A percentile compares a stretch with the other conserved stretches of the same genome.
Evolutionary conservation across 169 alveolate species (phyloP).

Genomic region (Eimeria tenella): DNA sequence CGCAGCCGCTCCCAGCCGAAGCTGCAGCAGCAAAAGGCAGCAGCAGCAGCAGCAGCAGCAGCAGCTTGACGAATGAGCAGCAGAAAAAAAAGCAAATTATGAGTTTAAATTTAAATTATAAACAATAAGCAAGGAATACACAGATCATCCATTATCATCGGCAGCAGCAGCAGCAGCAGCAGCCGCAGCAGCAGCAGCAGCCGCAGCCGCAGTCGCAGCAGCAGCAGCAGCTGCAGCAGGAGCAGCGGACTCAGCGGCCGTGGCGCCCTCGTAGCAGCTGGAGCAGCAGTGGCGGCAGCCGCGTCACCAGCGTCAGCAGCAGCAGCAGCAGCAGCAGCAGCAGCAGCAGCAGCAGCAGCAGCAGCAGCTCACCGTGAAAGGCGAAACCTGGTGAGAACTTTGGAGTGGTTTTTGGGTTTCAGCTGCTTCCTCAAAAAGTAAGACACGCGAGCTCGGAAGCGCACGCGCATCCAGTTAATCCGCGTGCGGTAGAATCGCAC

Average conservation of each 20-base stretch:
- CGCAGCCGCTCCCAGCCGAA: slow-evolving; percentile 73
- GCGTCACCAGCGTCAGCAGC: no score
- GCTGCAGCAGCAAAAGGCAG: no score
- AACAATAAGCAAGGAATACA: background rate
- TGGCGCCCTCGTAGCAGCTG: no score
- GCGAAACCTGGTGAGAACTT: slow-evolving; percentile 32
- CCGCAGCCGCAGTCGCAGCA: no score
- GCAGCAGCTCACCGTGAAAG: slow-evolving; percentile 37
- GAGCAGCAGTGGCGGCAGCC: no score
- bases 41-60: slow-evolving; percentile 16
- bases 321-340: slow-evolving; percentile 16
- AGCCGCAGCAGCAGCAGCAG: no score
- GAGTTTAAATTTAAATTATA: background rate
- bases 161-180: slow-evolving; percentile 1
- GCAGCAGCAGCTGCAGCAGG: no score
- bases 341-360: no score
- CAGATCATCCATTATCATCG: background rate
- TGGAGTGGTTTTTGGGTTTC: slow-evolving; percentile 58
- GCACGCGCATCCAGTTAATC: slow-evolving; percentile 39
- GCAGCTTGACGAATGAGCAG: background rate
- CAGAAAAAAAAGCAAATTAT: background rate
- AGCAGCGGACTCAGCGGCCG: no score
- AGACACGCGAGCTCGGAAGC: slow-evolving; percentile 51
- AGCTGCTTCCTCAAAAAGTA: background rate
- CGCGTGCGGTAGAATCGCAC: background rate